A percentile compares a stretch with the other conserved stretches of the same genome.
Conservation (phyloP, 148 eudicot genomes). For the Rhododendron henanense region DNA sequence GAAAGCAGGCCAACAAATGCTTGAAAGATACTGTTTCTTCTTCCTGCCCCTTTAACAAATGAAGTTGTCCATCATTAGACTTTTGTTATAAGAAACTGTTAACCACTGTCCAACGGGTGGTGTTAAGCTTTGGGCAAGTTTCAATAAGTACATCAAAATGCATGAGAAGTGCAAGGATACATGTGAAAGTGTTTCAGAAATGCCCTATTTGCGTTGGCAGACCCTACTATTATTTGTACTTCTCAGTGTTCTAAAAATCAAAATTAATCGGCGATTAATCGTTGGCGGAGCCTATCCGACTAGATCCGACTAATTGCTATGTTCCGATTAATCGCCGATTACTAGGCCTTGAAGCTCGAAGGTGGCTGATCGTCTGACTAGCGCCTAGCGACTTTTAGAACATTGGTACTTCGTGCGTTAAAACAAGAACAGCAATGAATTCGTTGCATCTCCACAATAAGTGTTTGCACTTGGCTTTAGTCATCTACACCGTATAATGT, state of each 20-base stretch:
- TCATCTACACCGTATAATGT: not conserved
- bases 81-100: not conserved
- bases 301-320: no score
- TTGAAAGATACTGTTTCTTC: constrained; percentile 46
- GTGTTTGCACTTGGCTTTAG: not conserved
- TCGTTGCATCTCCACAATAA: not conserved
- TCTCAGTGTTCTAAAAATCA: no score
- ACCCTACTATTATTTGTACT: not conserved
- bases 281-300: no score
- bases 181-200: not conserved
- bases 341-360: no score
- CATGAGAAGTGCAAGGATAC: not conserved
- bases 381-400: no score
- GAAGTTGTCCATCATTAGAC: not conserved
- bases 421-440: not conserved
- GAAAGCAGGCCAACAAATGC: constrained; percentile 40
- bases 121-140: not conserved
- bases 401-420: not conserved
- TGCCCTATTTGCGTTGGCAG: not conserved
- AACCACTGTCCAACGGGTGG: not conserved
- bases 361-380: no score
- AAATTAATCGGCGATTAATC: no score
- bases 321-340: no score
- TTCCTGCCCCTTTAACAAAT: constrained; percentile 22
- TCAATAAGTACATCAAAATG: not conserved